Evolutionary conservation across 2,329 filamentous ascomycete genomes (phyloP), one percentile per base, ranked within the genome.

Genomic region (Clarireedia sp.): DNA sequence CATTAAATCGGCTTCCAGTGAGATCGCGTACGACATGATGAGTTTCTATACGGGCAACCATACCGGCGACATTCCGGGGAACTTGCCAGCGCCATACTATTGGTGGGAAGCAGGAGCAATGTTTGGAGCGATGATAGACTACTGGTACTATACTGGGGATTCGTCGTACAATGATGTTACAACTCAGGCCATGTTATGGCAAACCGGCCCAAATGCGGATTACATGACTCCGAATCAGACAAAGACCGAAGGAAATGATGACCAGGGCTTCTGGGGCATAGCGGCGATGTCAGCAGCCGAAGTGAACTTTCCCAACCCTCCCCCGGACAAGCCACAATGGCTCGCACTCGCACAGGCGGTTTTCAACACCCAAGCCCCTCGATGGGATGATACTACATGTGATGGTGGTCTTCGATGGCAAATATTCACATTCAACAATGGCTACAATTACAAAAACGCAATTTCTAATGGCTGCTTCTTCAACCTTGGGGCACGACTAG

Each of bases 81-180:
- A 78, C 54, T 72, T 80, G n/a, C 76, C 76, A 2, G 66, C 68
- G 16, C 79, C 79, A 17, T 79, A 78, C 63, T 79, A 78, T 63
- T 81, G 77, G 77, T 80, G 78, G 78, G 76, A 79, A 63, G 79
- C 90, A 10, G 87, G 87, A 51, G 86, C 86, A 55, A 82, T 91
- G 75, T 77, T 84, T 71, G 81, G 80, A 21, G 76, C 85, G 2
- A 73, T 94, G 59, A 76, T 95, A 52, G 87, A 94, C 65, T 94
- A 94, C 69, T 95, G 88, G 87, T 87, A 85, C 67, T 89, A 89
- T 68, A 92, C 88, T 0, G 84, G 83, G 19, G 87, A 92, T 66
- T 72, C 77, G 3, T 77, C 78, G 36, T 94, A 87, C 72, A 90
- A 90, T 67, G 73, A 83, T 16, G 72, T 88, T 43, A 80, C 82